Evolutionary conservation across 768 basidiomycete species (phyloP), one percentile per base, ranked within the genome.

Genomic region (Auriscalpium orientale): DNA sequence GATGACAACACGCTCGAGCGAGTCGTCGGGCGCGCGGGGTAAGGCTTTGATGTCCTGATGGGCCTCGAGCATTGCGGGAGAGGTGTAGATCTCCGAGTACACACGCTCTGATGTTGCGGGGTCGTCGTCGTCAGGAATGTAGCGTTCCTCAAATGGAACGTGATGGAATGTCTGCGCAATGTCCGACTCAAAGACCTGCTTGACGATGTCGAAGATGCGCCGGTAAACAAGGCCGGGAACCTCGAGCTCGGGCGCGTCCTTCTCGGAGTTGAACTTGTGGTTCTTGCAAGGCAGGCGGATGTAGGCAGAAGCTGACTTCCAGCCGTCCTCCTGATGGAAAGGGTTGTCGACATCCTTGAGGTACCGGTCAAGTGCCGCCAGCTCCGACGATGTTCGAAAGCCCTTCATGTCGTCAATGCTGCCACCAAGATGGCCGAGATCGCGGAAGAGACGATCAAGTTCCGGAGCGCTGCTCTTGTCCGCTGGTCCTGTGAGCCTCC

Each of bases 131-230:
- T 43, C n/a, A 36, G 43, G 43, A 44, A 53, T 10, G 38, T 28
- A 53, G 38, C 13, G 43, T 10, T 28, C 33, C 22, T 45, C 8
- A 8, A 28, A 28, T 47, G 46, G 52, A 46, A 53, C 44, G 28
- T 16, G 33, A 11, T 40, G 21, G 18, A 55, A 49, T 44, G 36
- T 49, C 37, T 49, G 56, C 48, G 58, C 53, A 51, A 59, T 56
- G 4, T 50, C 57, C 45, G 54, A 34, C 28, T 20, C n/a, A 34
- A 33, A 46, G 20, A 52, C n/a, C 22, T 47, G n/a, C 40, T 43
- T 43, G 40, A 43, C n/a, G 7, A 43, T 43, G n/a, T 43, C 40
- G 40, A 43, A 43, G n/a, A 43, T 12, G 40, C 40, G 40, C 3
- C 40, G 40, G n/a, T 43, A 43, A 2, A 43, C 40, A 18, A 43